Evolutionary conservation across 2,329 filamentous ascomycete genomes (phyloP).

Genomic region (Xylaria digitata): DNA sequence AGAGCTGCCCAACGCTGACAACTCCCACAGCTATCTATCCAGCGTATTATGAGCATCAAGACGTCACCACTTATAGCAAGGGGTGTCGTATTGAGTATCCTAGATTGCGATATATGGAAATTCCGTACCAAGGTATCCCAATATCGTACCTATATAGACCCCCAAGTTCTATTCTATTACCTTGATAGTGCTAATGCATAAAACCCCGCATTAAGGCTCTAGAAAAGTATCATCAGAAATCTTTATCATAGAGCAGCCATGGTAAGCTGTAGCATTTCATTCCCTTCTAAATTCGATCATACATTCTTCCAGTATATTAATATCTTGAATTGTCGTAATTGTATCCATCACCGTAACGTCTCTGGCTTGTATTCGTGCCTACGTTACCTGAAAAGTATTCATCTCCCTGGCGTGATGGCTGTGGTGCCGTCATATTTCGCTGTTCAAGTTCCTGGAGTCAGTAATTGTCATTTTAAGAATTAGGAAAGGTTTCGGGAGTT

Average conservation of each 20-base stretch:
- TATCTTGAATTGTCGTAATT: conserved; percentile 46
- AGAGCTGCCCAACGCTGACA: neutral
- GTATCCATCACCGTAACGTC: conserved; percentile 47
- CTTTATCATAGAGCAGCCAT: conserved; percentile 27
- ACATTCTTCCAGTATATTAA: conserved; percentile 35
- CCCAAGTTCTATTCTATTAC: neutral
- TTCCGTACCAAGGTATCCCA: neutral
- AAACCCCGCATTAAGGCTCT: neutral
- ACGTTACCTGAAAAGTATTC: conserved; percentile 48
- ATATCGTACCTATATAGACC: neutral
- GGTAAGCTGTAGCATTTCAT: conserved; percentile 10
- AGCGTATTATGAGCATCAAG: neutral
- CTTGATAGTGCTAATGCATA: neutral
- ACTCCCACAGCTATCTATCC: neutral
- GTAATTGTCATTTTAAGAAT: too few relatives aligned
- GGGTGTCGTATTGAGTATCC: neutral
- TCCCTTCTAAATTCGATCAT: conserved; percentile 7
- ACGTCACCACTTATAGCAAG: neutral
- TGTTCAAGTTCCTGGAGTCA: too few relatives aligned
- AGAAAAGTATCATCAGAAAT: conserved; percentile 7
- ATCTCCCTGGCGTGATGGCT: conserved; percentile 49
- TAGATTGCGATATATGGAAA: neutral
- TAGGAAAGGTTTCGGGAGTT: too few relatives aligned
- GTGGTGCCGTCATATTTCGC: conserved; percentile 60
- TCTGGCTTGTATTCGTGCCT: conserved; percentile 45